phyloP scores from a whole-genome alignment of 164 flowering plant species.

The Buxus sempervirens region DNA sequence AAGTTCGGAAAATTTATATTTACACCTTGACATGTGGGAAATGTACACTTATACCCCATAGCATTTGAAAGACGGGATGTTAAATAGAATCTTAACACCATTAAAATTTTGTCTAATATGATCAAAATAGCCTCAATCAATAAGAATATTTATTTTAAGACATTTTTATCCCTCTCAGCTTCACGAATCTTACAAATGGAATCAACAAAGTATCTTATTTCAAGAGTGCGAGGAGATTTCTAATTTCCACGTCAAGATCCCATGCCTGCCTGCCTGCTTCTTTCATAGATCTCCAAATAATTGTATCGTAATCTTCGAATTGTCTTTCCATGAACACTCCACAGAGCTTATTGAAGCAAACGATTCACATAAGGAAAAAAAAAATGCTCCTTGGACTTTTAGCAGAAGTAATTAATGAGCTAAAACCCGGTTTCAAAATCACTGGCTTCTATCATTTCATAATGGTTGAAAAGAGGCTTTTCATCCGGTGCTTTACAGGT shows the following conservation, averaged over 20 bases:
- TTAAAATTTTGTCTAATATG: too few species aligned
- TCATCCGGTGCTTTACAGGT: background rate
- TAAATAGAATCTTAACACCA: too few species aligned
- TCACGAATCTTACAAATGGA: background rate
- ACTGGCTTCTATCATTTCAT: background rate
- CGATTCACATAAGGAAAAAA: background rate
- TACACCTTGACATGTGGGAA: too few species aligned
- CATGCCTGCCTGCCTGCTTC: constrained; percentile 22
- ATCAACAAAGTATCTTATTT: background rate
- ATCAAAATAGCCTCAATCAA: too few species aligned
- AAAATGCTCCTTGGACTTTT: background rate
- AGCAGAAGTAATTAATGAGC: background rate
- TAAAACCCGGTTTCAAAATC: background rate
- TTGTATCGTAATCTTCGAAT: constrained; percentile 9
- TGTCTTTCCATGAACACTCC: constrained; percentile 18
- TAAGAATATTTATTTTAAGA: too few species aligned
- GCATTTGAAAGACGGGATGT: too few species aligned
- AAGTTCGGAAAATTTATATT: too few species aligned
- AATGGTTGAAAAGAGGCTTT: background rate
- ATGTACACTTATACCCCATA: too few species aligned
- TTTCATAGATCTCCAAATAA: constrained; percentile 17
- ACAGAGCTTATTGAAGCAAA: background rate
- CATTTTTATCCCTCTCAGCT: constrained; percentile 23
- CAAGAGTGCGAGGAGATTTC: background rate
- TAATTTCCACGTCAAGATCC: constrained; percentile 30